These are phyloP conservation scores for Prunus kanzakura DNA, from an alignment of 306 rosid species.

Conservation along the genomic window DNA sequence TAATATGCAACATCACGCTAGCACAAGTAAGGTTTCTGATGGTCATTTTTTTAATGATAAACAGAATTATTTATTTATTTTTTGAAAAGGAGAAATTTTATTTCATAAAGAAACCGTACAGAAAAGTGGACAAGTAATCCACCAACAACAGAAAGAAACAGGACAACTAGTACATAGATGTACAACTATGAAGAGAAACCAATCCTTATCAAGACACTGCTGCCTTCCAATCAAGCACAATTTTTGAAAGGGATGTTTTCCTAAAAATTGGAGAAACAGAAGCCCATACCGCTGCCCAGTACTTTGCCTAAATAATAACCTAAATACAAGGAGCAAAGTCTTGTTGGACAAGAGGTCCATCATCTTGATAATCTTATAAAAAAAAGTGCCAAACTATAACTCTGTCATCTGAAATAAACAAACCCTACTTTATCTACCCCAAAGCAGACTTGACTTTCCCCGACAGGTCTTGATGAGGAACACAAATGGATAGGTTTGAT, in stretches of 20 bases:
- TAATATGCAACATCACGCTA: constrained; percentile 91
- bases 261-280: no score
- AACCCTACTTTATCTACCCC: neutral
- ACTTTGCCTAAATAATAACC: neutral
- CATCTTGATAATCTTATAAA: neutral
- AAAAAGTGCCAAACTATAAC: neutral
- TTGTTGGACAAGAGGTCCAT: neutral
- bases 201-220: no score
- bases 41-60: neutral
- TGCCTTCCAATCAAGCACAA: no score
- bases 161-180: no score
- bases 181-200: no score
- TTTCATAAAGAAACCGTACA: no score
- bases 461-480: neutral
- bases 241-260: no score
- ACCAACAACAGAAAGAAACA: no score
- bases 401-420: neutral
- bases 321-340: neutral
- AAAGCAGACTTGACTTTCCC: neutral
- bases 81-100: no score
- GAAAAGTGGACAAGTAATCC: no score
- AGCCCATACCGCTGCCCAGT: no score
- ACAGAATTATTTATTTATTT: neutral
- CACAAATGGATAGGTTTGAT: no score
- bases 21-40: constrained; percentile 54